These are phyloP conservation scores for Suhomyces guaymorum DNA, from an alignment of 1,139 yeast species.

Conservation along the genomic window DNA sequence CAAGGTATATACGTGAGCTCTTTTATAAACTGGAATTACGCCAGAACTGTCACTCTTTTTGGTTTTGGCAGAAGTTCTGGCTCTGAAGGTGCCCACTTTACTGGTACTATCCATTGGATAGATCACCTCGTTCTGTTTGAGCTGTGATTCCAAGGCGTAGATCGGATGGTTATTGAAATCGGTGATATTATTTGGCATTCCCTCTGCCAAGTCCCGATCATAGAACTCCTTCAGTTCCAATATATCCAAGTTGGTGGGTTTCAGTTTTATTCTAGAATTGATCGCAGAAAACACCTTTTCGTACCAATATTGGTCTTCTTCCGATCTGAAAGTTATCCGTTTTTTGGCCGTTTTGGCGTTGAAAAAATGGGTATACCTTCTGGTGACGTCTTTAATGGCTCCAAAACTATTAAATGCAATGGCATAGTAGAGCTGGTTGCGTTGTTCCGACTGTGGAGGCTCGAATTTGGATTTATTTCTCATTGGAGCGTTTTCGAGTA, in stretches of 20 bases:
- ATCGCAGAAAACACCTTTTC: constrained; percentile 38
- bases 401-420: constrained; percentile 71
- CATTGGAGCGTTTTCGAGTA: constrained; percentile 66
- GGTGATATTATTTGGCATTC: constrained; percentile 79
- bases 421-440: constrained; percentile 70
- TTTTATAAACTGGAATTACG: constrained; percentile 60
- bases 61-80: constrained; percentile 20
- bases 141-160: constrained; percentile 77
- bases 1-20: constrained; percentile 63
- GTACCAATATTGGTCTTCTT: constrained; percentile 68
- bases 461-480: constrained; percentile 64
- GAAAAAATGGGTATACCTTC: constrained; percentile 71
- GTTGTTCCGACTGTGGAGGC: constrained; percentile 64
- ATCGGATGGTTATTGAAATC: constrained; percentile 88
- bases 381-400: constrained; percentile 76
- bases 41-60: constrained; percentile 30
- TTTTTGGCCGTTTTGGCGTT: constrained; percentile 77
- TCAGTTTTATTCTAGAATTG: constrained; percentile 27
- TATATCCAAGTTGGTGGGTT: constrained; percentile 55
- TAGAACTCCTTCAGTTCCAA: constrained; percentile 72
- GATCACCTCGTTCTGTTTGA: constrained; percentile 70
- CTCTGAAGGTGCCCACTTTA: constrained; percentile 68
- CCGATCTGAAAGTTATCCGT: constrained; percentile 59
- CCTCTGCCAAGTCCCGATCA: constrained; percentile 70
- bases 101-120: constrained; percentile 59